Evolutionary conservation across 768 basidiomycete genomes (phyloP), one percentile per base, ranked within the genome.

Genomic region (Lentinula raphanica): DNA sequence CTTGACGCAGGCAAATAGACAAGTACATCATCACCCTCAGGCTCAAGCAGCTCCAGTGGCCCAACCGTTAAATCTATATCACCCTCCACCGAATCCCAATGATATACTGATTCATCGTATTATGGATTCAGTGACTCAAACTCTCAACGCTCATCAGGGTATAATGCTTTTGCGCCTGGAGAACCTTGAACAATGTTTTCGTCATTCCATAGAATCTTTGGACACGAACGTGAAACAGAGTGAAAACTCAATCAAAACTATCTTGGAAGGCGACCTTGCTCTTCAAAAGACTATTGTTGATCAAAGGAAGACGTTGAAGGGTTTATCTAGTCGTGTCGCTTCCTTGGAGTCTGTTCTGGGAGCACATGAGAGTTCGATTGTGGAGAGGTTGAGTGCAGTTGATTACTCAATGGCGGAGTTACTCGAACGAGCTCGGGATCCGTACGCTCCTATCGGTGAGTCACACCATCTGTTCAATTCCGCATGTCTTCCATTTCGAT

Each of bases 381-480:
- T 13, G 8, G 28, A 28, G 5, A 56, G 23, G 27, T 9, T 56
- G 15, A 42, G 45, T 40, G 11, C 54, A 21, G 25, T 56, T 3
- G 45, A 35, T 45, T 15, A 44, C 32, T 38, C 54, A 31, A 46
- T 56, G 39, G 54, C 19, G 9, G 54, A 56, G 40, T 27, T 56
- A 9, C 54, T 56, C 4, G 54, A 56, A 15, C 39, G 54, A 46
- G 25, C 38, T 21, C 13, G 8, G 23, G 54, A 56, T 35, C 54
- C 54, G 25, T 56, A 40, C 29, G 54, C 54, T 19, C 5, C 42
- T 29, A 12, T 15, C 19, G 54, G 54, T 56, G n/a, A 31, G 54
- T 45, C n/a, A 23, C 23, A 11, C 15, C 13, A 21, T 7, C 29
- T 17, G 3, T 27, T 5, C n/a, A 5, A 13, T 2, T 9, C 23